Conservation (phyloP, 108 stramenopile species). For the Asterionellopsis glacialis region DNA sequence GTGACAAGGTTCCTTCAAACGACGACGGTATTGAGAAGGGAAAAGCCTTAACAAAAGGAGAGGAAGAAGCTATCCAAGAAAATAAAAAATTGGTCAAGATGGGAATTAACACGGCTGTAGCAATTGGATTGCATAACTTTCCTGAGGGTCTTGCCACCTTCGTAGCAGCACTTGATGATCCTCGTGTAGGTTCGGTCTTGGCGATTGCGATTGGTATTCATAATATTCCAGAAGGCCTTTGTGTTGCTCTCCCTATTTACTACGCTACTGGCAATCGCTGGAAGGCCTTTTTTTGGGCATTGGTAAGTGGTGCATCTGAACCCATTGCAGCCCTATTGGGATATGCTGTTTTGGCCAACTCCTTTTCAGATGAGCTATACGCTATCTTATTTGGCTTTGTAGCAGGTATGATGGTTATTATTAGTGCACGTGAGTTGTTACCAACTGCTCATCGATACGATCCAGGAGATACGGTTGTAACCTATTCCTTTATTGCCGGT, state of each 20-base stretch:
- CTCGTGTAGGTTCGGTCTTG: conserved; percentile 59
- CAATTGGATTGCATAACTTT: conserved; percentile 87
- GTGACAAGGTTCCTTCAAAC: not conserved
- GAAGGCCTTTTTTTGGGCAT: conserved; percentile 80
- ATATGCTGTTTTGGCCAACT: conserved; percentile 58
- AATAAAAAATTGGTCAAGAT: conserved; percentile 41
- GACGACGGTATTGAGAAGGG: conserved; percentile 1
- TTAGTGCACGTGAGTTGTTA: conserved; percentile 83
- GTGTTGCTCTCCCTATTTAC: conserved; percentile 88
- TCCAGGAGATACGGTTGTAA: conserved; percentile 80
- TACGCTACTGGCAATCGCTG: conserved; percentile 81
- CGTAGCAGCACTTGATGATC: conserved; percentile 64
- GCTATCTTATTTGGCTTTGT: conserved; percentile 82
- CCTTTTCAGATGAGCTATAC: conserved; percentile 49
- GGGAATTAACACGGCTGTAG: conserved; percentile 75
- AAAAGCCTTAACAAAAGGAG: not conserved
- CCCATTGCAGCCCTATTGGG: conserved; percentile 74
- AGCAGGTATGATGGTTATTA: conserved; percentile 89
- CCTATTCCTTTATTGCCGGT: conserved; percentile 76
- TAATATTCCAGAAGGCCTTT: conserved; percentile 90
- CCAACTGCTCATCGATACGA: conserved; percentile 95
- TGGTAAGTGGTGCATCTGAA: conserved; percentile 70
- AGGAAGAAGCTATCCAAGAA: conserved; percentile 1
- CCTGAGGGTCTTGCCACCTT: conserved; percentile 90
- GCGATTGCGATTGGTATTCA: conserved; percentile 72